phyloP scores from a whole-genome alignment of 2,329 filamentous ascomycete species.

The Paraconiothyrium brasiliense region DNA sequence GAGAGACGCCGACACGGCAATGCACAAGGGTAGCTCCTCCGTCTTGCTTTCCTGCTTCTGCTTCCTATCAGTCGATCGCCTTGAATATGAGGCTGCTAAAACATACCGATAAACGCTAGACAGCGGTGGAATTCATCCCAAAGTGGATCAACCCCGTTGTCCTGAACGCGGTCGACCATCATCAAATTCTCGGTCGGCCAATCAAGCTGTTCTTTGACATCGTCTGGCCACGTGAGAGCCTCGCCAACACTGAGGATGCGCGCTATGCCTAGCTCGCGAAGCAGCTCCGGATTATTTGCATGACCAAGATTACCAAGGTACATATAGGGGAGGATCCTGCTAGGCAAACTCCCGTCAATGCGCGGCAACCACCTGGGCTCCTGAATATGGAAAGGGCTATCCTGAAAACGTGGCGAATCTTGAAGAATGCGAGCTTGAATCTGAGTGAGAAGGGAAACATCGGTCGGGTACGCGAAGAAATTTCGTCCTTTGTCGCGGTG shows the following conservation, averaged over 20 bases:
- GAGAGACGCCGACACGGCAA: slow-evolving; percentile 93
- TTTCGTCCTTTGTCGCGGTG: slow-evolving; percentile 85
- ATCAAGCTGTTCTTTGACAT: slow-evolving; percentile 63
- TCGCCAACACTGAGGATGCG: slow-evolving; percentile 94
- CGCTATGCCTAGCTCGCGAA: slow-evolving; percentile 81
- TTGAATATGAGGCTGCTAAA: not conserved
- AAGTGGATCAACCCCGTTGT: slow-evolving; percentile 94
- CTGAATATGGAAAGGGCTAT: slow-evolving; percentile 63
- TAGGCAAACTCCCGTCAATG: slow-evolving; percentile 91
- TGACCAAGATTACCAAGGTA: slow-evolving; percentile 94
- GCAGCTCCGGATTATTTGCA: slow-evolving; percentile 89
- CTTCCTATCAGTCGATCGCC: slow-evolving; percentile 21
- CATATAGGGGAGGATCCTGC: slow-evolving; percentile 89
- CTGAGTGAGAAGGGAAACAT: slow-evolving; percentile 81
- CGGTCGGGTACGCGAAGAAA: slow-evolving; percentile 94
- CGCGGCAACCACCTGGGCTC: slow-evolving; percentile 83
- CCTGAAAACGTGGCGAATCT: slow-evolving; percentile 68
- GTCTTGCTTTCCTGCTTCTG: slow-evolving; percentile 80
- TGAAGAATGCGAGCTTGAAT: slow-evolving; percentile 79
- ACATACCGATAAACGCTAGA: slow-evolving; percentile 89
- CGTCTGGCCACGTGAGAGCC: slow-evolving; percentile 80
- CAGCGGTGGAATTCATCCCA: slow-evolving; percentile 86
- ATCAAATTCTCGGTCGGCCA: slow-evolving; percentile 85
- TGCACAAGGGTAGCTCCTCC: slow-evolving; percentile 91
- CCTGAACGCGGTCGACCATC: slow-evolving; percentile 85